phyloP scores from a whole-genome alignment of 495 filamentous ascomycete species.

The Aspergillus ostianus region DNA sequence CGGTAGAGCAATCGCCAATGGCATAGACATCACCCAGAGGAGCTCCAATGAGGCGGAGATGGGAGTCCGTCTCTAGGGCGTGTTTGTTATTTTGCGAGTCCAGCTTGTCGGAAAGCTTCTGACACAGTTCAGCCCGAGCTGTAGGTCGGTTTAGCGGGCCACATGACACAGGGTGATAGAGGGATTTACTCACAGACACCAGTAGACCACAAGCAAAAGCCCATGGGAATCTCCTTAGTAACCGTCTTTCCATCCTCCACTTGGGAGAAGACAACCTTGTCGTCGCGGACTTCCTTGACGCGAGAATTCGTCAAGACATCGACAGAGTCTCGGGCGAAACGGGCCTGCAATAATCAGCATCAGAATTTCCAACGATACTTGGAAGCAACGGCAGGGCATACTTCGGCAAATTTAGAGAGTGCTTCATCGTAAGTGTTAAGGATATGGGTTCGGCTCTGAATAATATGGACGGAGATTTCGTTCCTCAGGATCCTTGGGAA shows the following conservation, averaged over 20 bases:
- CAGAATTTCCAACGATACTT: too few relatives aligned
- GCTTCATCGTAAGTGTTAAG: conserved; percentile 98
- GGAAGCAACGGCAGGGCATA: conserved; percentile 19
- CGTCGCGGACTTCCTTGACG: conserved; percentile 80
- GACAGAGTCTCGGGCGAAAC: conserved; percentile 86
- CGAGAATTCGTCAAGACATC: conserved; percentile 88
- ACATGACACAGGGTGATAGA: not conserved
- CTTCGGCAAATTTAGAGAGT: conserved; percentile 87
- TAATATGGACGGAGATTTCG: conserved; percentile 95
- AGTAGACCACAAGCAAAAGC: conserved; percentile 97
- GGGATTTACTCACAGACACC: conserved; percentile 62
- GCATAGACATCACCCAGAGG: conserved; percentile 95
- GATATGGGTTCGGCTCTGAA: conserved; percentile 91
- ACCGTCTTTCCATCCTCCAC: conserved; percentile 69
- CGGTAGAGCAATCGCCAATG: conserved; percentile 94
- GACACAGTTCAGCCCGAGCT: conserved; percentile 78
- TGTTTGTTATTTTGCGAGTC: conserved; percentile 82
- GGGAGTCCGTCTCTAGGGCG: conserved; percentile 92
- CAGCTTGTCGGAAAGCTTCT: conserved; percentile 68
- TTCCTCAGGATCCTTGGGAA: conserved; percentile 91
- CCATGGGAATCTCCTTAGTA: conserved; percentile 91
- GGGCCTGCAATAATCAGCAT: conserved; percentile 35
- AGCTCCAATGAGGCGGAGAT: conserved; percentile 87
- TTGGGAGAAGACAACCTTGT: conserved; percentile 87
- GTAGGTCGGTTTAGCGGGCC: conserved; percentile 2